phyloP scores from a whole-genome alignment of 495 filamentous ascomycete genomes.

The Usnea hakonensis region DNA sequence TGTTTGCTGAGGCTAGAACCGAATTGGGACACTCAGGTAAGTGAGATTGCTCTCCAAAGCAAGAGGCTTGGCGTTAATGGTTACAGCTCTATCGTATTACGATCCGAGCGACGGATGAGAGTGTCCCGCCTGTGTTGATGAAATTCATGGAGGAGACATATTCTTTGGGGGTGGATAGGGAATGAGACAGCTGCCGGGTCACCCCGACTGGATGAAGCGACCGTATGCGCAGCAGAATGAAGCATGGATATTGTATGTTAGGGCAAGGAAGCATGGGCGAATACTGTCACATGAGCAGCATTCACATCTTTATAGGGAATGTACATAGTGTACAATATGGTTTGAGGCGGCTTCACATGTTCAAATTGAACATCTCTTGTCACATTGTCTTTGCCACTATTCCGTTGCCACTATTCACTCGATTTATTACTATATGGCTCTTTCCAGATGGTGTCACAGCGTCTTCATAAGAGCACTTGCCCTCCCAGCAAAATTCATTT shows the following conservation, averaged over 20 bases:
- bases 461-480: neutral
- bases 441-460: neutral
- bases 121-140: constrained; percentile 67
- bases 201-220: neutral
- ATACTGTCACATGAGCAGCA: neutral
- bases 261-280: neutral
- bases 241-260: neutral
- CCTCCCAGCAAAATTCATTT: neutral
- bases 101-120: constrained; percentile 87
- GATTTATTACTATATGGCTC: neutral
- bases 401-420: neutral
- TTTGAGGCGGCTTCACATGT: neutral
- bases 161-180: constrained; percentile 40
- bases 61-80: neutral
- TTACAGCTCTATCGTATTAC: constrained; percentile 89
- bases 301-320: neutral
- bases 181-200: constrained; percentile 9
- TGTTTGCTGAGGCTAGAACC: constrained; percentile 91
- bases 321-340: neutral
- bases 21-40: constrained; percentile 81
- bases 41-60: constrained; percentile 15
- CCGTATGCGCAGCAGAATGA: neutral
- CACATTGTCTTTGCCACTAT: no score
- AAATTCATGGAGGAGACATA: constrained; percentile 82
- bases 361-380: no score